Evolutionary conservation across 371 early-diverging fungal species (phyloP), one percentile per base, ranked within the genome.

Genomic region (Capillidium rhysosporum): DNA sequence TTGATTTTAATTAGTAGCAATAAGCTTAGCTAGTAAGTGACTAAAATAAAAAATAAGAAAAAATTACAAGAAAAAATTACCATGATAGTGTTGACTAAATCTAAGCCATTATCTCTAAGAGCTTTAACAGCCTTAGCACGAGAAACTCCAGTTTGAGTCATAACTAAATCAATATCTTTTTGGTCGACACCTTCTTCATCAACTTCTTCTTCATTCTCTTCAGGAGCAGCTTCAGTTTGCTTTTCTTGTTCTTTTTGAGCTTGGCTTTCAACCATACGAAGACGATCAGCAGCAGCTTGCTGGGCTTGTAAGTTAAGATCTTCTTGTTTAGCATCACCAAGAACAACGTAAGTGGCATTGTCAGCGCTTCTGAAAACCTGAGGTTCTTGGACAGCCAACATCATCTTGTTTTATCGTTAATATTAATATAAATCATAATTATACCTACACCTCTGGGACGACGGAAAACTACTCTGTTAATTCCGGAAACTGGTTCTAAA

Each of bases 51-150:
- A n/a, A 47, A 9, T n/a, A 47, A 49, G 34, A 4, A 4, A 7
- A 34, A 7, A 34, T 34, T 7, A 7, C 34, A 4, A 34, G 21
- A 40, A 14, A 12, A 38, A 5, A 8, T 55, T 55, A 61, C 62
- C 62, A 96, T 94, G 73, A 94, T 94, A 63, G 94, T 90, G 66
- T 90, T 89, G 63, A 96, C 89, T 60, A 96, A 81, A 68, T 96
- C 97, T 68, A 77, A 82, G 65, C 78, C 69, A 77, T 86, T 84
- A 63, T 73, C 69, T 73, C 79, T 82, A 57, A 88, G 70, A 40
- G 93, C 93, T 76, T 82, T 83, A 68, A 94, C 73, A 40, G 95
- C 97, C 78, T 89, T 84, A 69, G 76, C 63, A 54, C 93, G 82
- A 58, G 80, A 72, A 59, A 80, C 84, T 64, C 77, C 79, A 61